Percentiles rank a stretch among this genome's conserved stretches.
phyloP scores from a whole-genome alignment of 2,329 filamentous ascomycete species.

The Hypocrella siamensis region DNA sequence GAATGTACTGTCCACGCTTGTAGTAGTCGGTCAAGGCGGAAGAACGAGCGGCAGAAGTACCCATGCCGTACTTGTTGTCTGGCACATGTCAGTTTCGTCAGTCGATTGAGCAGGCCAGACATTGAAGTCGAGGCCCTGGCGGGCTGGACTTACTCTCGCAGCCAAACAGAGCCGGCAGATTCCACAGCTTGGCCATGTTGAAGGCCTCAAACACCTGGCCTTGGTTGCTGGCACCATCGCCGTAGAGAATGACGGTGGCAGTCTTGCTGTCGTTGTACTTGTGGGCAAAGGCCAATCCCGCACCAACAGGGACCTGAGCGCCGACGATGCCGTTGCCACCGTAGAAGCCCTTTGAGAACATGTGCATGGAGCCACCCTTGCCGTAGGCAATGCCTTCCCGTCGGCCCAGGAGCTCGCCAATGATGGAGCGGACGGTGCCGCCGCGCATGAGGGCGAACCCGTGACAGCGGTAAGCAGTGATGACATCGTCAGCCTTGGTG shows the following conservation, averaged over 20 bases:
- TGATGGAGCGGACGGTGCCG: conserved; percentile 77
- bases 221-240: conserved; percentile 97
- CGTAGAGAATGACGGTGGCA: conserved; percentile 79
- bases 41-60: conserved; percentile 84
- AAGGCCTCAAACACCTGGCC: conserved; percentile 99
- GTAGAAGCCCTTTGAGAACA: conserved; percentile 97
- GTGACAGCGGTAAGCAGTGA: conserved; percentile 98
- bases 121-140: background rate
- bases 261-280: conserved; percentile 83
- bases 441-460: conserved; percentile 96
- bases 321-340: conserved; percentile 98
- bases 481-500: conserved; percentile 79
- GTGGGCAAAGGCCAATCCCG: conserved; percentile 91
- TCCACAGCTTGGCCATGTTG: conserved; percentile 99
- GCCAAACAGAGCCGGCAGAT: conserved; percentile 84
- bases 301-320: conserved; percentile 93
- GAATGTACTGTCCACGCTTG: conserved; percentile 99
- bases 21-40: conserved; percentile 98
- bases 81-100: background rate
- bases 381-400: conserved; percentile 95
- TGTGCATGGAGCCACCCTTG: conserved; percentile 99
- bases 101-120: background rate
- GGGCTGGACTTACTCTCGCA: conserved; percentile 73
- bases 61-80: conserved; percentile 99
- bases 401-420: conserved; percentile 87